These are phyloP conservation scores for Rhodotorula sp. DNA, from an alignment of 1,284 basidiomycete genomes.

Conservation along the genomic window DNA sequence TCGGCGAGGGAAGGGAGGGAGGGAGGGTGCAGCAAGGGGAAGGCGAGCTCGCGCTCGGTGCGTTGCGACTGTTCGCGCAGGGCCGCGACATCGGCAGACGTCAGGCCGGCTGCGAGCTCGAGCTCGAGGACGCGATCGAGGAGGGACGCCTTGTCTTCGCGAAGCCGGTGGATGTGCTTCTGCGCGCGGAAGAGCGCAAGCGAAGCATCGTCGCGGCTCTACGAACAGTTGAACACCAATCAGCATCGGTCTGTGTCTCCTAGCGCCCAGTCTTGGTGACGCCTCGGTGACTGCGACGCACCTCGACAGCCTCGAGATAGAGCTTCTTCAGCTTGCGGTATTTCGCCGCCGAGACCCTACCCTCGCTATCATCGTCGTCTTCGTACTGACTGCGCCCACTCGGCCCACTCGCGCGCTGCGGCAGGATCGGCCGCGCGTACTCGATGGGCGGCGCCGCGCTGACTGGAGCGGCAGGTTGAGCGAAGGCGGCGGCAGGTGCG, in stretches of 20 bases:
- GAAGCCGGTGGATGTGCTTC: slow-evolving; percentile 33
- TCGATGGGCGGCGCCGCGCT: neutral
- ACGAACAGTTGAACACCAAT: neutral
- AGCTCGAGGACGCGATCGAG: slow-evolving; percentile 40
- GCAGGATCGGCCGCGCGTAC: neutral
- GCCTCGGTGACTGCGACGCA: neutral
- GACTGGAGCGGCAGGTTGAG: neutral
- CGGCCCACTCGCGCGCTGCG: too few species aligned
- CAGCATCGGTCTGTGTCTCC: too few species aligned
- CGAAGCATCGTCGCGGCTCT: slow-evolving; percentile 34
- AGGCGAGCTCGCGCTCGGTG: slow-evolving; percentile 21
- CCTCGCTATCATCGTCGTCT: slow-evolving; percentile 13
- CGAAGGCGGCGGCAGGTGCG: neutral
- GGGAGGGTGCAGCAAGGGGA: slow-evolving; percentile 37
- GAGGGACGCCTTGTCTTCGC: slow-evolving; percentile 37
- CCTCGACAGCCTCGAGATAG: slow-evolving; percentile 23
- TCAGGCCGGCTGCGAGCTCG: slow-evolving; percentile 36
- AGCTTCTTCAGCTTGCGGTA: slow-evolving; percentile 35
- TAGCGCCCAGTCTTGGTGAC: too few species aligned
- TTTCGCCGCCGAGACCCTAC: slow-evolving; percentile 28
- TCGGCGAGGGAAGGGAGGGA: slow-evolving; percentile 32
- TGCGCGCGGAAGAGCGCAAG: slow-evolving; percentile 38
- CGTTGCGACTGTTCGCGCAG: slow-evolving; percentile 7
- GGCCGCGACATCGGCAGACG: slow-evolving; percentile 19
- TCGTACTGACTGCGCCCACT: neutral